Evolutionary conservation across 306 rosid genomes (phyloP).

Genomic region (Vicia villosa): DNA sequence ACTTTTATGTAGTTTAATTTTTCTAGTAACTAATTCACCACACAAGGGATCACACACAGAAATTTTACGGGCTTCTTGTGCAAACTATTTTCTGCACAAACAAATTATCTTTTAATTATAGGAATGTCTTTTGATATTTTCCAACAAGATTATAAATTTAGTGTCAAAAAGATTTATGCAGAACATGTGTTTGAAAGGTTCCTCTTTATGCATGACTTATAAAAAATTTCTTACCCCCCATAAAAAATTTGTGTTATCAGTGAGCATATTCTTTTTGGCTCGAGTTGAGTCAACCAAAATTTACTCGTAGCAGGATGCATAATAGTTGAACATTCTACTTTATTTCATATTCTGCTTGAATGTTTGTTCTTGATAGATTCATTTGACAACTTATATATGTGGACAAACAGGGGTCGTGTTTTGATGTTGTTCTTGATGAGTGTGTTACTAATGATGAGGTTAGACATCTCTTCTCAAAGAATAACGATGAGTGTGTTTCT

Average conservation of each 20-base stretch:
- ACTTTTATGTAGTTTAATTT: constrained; percentile 12
- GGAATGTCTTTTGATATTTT: constrained; percentile 3
- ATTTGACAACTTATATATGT: too few relatives aligned
- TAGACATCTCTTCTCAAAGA: too few relatives aligned
- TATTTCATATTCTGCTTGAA: not conserved
- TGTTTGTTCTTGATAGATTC: too few relatives aligned
- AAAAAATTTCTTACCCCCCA: not conserved
- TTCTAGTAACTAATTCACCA: not conserved
- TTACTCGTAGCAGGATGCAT: not conserved
- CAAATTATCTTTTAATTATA: constrained; percentile 1
- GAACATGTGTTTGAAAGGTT: constrained; percentile 4
- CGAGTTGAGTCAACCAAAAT: not conserved
- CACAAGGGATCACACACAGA: not conserved
- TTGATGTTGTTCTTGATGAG: too few relatives aligned
- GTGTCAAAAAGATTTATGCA: not conserved
- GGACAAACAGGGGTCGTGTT: too few relatives aligned
- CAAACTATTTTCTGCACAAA: constrained; percentile 5
- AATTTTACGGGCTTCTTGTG: constrained; percentile 2
- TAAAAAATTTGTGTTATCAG: too few relatives aligned
- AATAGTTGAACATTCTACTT: not conserved
- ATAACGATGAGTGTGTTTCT: too few relatives aligned
- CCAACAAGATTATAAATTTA: not conserved
- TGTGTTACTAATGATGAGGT: too few relatives aligned
- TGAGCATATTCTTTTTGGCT: too few relatives aligned
- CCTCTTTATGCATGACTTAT: constrained; percentile 14